A percentile compares a stretch with the other conserved stretches of the same genome.
These are phyloP conservation scores for Quercus tomentella DNA, from an alignment of 331 rosid genomes.

Conservation along the genomic window DNA sequence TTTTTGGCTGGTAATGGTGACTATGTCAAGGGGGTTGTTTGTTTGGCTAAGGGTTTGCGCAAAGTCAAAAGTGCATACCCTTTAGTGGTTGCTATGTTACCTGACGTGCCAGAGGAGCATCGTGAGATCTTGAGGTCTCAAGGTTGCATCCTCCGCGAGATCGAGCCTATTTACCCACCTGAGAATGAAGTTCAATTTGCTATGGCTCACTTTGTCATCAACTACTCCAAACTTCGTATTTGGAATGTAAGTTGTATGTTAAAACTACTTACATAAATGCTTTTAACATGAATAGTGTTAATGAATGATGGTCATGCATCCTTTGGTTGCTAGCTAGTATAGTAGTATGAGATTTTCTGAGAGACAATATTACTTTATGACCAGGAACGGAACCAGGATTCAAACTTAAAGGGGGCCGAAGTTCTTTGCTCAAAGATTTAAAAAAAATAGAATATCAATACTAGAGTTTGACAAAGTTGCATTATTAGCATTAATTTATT, in stretches of 20 bases:
- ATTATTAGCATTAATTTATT: too few species aligned
- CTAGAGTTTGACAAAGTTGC: too few species aligned
- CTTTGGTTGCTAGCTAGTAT: too few species aligned
- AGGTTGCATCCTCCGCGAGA: conserved; percentile 50
- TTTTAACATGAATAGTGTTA: background rate
- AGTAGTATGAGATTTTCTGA: too few species aligned
- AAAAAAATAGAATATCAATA: too few species aligned
- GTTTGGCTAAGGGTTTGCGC: conserved; percentile 58
- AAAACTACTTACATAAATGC: background rate
- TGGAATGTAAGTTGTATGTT: conserved; percentile 47
- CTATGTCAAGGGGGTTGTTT: conserved; percentile 59
- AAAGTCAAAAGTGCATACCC: conserved; percentile 48
- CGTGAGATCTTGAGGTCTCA: conserved; percentile 46
- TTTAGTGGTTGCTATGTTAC: conserved; percentile 58
- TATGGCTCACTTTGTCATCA: conserved; percentile 64
- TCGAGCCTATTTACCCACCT: conserved; percentile 61
- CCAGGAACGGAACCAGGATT: too few species aligned
- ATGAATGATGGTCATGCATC: too few species aligned
- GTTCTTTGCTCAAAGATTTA: too few species aligned
- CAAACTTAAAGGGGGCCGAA: too few species aligned
- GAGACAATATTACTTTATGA: too few species aligned
- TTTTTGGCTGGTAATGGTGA: conserved; percentile 63
- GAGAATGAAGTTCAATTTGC: conserved; percentile 49
- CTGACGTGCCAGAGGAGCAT: conserved; percentile 63
- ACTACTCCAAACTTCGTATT: conserved; percentile 75